These are phyloP conservation scores for Fragaria ananassa DNA, from an alignment of 306 rosid genomes.

Conservation along the genomic window DNA sequence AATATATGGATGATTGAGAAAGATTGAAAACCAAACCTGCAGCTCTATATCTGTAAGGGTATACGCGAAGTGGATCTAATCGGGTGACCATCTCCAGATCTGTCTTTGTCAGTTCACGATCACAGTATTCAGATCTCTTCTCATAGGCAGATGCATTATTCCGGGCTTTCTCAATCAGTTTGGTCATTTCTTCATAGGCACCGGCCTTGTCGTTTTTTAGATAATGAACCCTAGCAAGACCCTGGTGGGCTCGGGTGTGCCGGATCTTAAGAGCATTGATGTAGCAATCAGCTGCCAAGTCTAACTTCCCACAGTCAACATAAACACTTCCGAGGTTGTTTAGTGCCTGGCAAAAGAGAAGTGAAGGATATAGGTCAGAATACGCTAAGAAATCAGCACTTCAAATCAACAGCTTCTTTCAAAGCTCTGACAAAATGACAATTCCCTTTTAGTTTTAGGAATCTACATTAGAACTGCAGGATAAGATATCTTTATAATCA, in stretches of 20 bases:
- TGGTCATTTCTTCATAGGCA: constrained; percentile 84
- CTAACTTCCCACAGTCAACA: constrained; percentile 70
- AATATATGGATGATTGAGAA: neutral
- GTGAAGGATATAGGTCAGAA: constrained; percentile 19
- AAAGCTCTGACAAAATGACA: neutral
- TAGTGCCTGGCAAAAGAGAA: constrained; percentile 55
- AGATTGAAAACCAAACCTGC: constrained; percentile 55
- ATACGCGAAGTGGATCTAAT: constrained; percentile 83
- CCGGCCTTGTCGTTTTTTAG: constrained; percentile 56
- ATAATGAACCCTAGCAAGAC: constrained; percentile 89
- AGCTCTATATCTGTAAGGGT: constrained; percentile 96
- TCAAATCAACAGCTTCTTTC: neutral
- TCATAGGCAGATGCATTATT: constrained; percentile 85
- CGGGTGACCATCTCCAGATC: constrained; percentile 83
- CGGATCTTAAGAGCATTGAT: constrained; percentile 78
- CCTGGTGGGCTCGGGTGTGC: constrained; percentile 94
- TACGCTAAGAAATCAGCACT: neutral
- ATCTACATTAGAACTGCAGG: neutral
- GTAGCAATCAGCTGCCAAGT: constrained; percentile 83
- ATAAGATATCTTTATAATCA: neutral
- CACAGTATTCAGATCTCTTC: constrained; percentile 90
- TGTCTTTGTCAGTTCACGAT: constrained; percentile 67
- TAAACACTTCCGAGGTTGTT: constrained; percentile 94
- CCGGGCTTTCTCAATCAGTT: constrained; percentile 66
- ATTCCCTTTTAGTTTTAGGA: neutral